phyloP scores from a whole-genome alignment of 129 eudicot species.

The Solidago caesia region DNA sequence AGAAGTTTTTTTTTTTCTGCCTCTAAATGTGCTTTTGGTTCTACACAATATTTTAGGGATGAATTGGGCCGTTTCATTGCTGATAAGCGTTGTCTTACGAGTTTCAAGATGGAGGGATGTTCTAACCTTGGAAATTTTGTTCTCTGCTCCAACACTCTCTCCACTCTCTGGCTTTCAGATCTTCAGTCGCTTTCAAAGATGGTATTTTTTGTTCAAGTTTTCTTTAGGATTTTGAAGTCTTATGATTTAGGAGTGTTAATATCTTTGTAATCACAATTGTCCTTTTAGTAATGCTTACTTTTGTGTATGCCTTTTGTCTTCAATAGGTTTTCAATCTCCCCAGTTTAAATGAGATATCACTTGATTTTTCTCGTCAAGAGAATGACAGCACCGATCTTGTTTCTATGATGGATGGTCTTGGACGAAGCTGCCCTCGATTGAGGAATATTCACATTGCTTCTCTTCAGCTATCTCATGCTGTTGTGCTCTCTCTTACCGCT shows the following conservation, averaged over 20 bases:
- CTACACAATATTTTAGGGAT: slow-evolving; percentile 50
- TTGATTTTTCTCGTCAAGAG: slow-evolving; percentile 77
- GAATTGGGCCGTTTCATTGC: slow-evolving; percentile 88
- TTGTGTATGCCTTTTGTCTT: slow-evolving; percentile 1
- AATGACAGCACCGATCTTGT: slow-evolving; percentile 76
- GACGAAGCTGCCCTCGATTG: slow-evolving; percentile 74
- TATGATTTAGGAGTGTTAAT: neutral
- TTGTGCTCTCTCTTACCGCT: slow-evolving; percentile 82
- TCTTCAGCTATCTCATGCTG: slow-evolving; percentile 64
- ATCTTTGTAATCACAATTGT: neutral
- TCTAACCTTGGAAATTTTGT: slow-evolving; percentile 66
- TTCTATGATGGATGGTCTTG: slow-evolving; percentile 62
- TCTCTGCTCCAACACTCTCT: slow-evolving; percentile 65
- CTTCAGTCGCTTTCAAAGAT: slow-evolving; percentile 79
- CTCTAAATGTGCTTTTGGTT: slow-evolving; percentile 13
- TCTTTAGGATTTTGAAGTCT: neutral
- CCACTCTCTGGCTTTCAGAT: slow-evolving; percentile 91
- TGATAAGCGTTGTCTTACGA: slow-evolving; percentile 73
- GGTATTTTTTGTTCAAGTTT: slow-evolving; percentile 41
- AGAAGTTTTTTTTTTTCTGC: neutral
- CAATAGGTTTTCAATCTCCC: slow-evolving; percentile 84
- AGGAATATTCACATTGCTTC: slow-evolving; percentile 88
- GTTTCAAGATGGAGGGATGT: slow-evolving; percentile 92
- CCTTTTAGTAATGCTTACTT: slow-evolving; percentile 4
- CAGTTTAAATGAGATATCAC: slow-evolving; percentile 71